Conservation (phyloP, 768 basidiomycete genomes). For the Crepidotus variabilis region DNA sequence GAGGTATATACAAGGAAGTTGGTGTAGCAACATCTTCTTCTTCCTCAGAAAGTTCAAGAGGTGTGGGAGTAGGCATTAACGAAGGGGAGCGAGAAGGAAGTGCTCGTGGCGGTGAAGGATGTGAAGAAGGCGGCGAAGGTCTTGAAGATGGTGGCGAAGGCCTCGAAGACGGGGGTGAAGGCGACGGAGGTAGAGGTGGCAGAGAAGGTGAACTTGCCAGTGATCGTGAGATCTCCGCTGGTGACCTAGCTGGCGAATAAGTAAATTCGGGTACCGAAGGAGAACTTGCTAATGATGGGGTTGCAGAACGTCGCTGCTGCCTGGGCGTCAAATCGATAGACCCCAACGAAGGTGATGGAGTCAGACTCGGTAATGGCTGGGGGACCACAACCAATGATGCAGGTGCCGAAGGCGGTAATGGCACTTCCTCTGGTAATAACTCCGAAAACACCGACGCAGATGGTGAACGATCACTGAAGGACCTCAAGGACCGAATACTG, state of each 20-base stretch:
- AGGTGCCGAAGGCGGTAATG: conserved; percentile 35
- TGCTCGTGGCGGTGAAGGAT: conserved; percentile 7
- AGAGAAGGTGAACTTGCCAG: background rate
- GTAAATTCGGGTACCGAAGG: conserved; percentile 30
- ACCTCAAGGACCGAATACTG: conserved; percentile 21
- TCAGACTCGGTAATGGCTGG: conserved; percentile 14
- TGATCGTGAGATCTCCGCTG: background rate
- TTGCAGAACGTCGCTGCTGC: background rate
- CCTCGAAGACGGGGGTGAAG: background rate
- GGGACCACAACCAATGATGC: conserved; percentile 12
- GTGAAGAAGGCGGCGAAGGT: conserved; percentile 17
- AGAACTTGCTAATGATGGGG: background rate
- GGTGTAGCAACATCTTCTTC: conserved; percentile 26
- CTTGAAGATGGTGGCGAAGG: conserved; percentile 1
- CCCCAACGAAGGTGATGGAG: conserved; percentile 1
- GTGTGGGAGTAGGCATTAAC: conserved; percentile 13
- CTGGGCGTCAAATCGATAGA: background rate
- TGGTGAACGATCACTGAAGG: background rate
- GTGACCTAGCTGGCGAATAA: conserved; percentile 19
- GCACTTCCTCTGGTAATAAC: conserved; percentile 32
- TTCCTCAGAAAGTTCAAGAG: conserved; percentile 9
- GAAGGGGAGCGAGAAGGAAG: conserved; percentile 11
- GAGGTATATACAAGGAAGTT: conserved; percentile 24
- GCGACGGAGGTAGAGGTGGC: background rate
- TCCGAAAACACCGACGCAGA: conserved; percentile 25